These are phyloP conservation scores for Incumbomyces lentus DNA, from an alignment of 2,329 filamentous ascomycete species.

Conservation along the genomic window DNA sequence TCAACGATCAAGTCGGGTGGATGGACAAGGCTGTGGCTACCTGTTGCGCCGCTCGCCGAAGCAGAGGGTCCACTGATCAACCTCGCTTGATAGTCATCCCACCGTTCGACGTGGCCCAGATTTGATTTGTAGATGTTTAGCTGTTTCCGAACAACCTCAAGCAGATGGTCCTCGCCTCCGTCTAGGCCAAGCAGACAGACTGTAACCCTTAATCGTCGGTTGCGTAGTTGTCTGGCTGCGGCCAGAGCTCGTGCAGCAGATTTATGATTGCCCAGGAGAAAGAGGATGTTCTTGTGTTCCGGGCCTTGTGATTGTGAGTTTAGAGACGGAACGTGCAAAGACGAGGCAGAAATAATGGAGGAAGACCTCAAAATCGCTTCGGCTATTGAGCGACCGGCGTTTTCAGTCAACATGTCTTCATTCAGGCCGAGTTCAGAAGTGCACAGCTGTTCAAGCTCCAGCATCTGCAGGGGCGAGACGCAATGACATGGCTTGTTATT, in stretches of 20 bases:
- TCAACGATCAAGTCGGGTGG: conserved; percentile 77
- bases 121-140: conserved; percentile 74
- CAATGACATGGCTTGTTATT: conserved; percentile 47
- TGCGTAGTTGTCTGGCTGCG: conserved; percentile 75
- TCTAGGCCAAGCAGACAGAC: conserved; percentile 79
- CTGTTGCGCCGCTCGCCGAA: conserved; percentile 25
- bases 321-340: conserved; percentile 39
- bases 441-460: conserved; percentile 84
- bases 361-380: conserved; percentile 67
- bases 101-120: conserved; percentile 60
- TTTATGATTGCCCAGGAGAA: conserved; percentile 93
- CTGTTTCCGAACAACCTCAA: conserved; percentile 72
- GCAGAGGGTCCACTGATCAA: conserved; percentile 37
- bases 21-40: conserved; percentile 24
- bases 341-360: conserved; percentile 26
- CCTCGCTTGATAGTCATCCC: conserved; percentile 46
- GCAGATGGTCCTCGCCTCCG: conserved; percentile 60
- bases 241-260: conserved; percentile 76
- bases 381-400: conserved; percentile 77
- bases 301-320: conserved; percentile 1
- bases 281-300: conserved; percentile 41
- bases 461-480: conserved; percentile 66
- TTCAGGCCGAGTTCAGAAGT: conserved; percentile 77
- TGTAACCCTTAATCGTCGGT: conserved; percentile 69
- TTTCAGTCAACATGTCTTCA: conserved; percentile 86